These are phyloP conservation scores for Penicillium sp. DNA, from an alignment of 2,329 filamentous ascomycete genomes.

Conservation along the genomic window DNA sequence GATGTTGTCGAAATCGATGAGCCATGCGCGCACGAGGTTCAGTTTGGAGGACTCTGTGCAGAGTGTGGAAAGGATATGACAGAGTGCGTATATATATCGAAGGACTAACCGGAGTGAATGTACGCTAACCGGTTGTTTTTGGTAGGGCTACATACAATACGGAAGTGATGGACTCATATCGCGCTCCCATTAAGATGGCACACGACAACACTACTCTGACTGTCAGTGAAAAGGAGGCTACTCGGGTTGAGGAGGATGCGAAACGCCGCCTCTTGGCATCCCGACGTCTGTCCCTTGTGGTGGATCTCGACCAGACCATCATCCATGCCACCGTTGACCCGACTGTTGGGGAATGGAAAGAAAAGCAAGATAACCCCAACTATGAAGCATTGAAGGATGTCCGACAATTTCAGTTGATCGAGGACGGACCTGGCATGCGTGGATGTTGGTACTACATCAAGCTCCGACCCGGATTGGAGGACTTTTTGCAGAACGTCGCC, in stretches of 20 bases:
- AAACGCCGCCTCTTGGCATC: constrained; percentile 76
- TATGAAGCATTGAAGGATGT: constrained; percentile 87
- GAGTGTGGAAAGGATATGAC: constrained; percentile 97
- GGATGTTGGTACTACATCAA: constrained; percentile 99
- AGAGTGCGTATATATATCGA: constrained; percentile 48
- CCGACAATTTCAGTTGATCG: constrained; percentile 77
- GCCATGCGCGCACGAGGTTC: constrained; percentile 82
- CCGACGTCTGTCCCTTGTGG: constrained; percentile 84
- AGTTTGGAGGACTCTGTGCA: constrained; percentile 85
- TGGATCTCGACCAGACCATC: constrained; percentile 96
- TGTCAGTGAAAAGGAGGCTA: constrained; percentile 77
- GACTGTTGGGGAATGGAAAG: constrained; percentile 92
- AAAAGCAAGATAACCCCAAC: constrained; percentile 82
- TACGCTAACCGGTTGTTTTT: not conserved
- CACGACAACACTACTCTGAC: constrained; percentile 85
- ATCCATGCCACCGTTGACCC: constrained; percentile 97
- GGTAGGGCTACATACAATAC: constrained; percentile 69
- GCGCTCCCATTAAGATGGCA: constrained; percentile 89
- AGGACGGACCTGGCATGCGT: constrained; percentile 70
- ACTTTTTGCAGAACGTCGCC: constrained; percentile 74
- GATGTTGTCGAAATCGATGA: constrained; percentile 75
- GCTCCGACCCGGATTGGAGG: constrained; percentile 76
- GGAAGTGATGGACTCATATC: constrained; percentile 70
- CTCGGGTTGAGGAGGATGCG: constrained; percentile 75
- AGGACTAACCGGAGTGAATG: not conserved